phyloP scores from a whole-genome alignment of 164 flowering plant genomes.

The Santalum album region DNA sequence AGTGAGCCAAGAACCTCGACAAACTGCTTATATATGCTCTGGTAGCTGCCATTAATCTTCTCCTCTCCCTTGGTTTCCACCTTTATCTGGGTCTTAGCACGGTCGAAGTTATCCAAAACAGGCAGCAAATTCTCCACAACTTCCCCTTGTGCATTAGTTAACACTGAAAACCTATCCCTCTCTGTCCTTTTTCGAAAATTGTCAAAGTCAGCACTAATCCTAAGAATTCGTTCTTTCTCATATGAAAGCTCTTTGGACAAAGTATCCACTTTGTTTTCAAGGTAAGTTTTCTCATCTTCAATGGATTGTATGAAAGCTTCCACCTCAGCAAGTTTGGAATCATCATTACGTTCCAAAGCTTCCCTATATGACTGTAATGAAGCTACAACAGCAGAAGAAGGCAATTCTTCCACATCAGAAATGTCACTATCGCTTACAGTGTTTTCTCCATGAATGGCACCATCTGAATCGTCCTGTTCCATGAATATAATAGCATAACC shows the following conservation, averaged over 20 bases:
- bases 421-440: conserved; percentile 27
- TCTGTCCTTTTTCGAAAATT: conserved; percentile 93
- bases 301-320: conserved; percentile 51
- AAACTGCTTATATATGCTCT: conserved; percentile 90
- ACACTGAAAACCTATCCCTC: conserved; percentile 62
- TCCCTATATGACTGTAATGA: conserved; percentile 66
- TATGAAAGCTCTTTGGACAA: conserved; percentile 50
- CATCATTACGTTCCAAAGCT: conserved; percentile 58
- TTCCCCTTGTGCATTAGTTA: conserved; percentile 81
- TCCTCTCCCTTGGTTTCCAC: conserved; percentile 71
- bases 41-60: conserved; percentile 78
- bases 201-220: conserved; percentile 93
- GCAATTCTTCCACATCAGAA: conserved; percentile 35
- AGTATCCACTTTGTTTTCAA: conserved; percentile 39
- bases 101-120: conserved; percentile 88
- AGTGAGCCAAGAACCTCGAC: conserved; percentile 63
- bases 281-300: conserved; percentile 61
- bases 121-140: conserved; percentile 69
- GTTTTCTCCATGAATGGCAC: too few relatives aligned
- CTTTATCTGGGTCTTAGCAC: conserved; percentile 83
- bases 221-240: conserved; percentile 53
- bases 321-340: conserved; percentile 47
- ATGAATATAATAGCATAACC: conserved; percentile 7
- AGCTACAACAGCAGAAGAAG: conserved; percentile 32
- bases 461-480: conserved; percentile 51